Evolutionary conservation across 176 grass and related monocot species (phyloP).

Genomic region (Oryza nivara): DNA sequence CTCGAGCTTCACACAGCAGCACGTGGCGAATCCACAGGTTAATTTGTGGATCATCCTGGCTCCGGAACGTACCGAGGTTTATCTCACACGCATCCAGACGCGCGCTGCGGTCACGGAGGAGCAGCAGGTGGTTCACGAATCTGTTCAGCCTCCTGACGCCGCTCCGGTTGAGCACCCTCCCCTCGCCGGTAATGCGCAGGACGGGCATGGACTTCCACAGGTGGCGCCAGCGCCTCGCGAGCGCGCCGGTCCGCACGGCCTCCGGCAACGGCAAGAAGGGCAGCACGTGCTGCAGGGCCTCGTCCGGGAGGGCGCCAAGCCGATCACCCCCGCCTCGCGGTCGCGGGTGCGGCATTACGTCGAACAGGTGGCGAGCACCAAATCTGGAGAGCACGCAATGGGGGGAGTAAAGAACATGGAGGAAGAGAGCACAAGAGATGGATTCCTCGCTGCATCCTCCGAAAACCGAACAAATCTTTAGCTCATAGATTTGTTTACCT

Average conservation of each 20-base stretch:
- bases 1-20: constrained; percentile 17
- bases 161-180: background rate
- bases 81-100: constrained; percentile 19
- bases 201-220: constrained; percentile 40
- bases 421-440: background rate
- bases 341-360: constrained; percentile 2
- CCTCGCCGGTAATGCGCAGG: constrained; percentile 9
- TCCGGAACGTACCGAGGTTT: background rate
- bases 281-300: constrained; percentile 34
- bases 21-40: background rate
- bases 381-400: background rate
- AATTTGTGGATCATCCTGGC: constrained; percentile 19
- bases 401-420: background rate
- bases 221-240: constrained; percentile 24
- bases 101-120: constrained; percentile 9
- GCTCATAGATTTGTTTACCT: background rate
- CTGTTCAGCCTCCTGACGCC: constrained; percentile 23
- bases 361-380: constrained; percentile 26
- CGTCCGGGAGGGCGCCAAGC: constrained; percentile 20
- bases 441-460: background rate
- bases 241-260: constrained; percentile 25
- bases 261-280: constrained; percentile 13
- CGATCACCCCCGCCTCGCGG: background rate
- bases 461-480: background rate
- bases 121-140: constrained; percentile 22